These are phyloP conservation scores for Sugiyamaella grinbergsii DNA, from an alignment of 1,139 yeast species.

Conservation along the genomic window DNA sequence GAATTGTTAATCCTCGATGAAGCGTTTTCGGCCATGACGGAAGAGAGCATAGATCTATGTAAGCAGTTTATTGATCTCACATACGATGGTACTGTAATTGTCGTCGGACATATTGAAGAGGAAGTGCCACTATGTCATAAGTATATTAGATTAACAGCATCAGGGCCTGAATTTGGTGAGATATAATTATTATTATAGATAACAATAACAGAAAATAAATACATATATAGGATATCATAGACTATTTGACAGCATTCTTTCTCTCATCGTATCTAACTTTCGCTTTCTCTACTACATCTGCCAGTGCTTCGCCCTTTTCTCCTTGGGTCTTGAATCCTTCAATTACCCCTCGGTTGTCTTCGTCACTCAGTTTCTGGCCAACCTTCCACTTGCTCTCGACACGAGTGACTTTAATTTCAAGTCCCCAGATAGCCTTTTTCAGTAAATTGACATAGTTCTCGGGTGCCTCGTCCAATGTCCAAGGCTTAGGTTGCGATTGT, in stretches of 20 bases:
- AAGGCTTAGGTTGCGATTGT: constrained; percentile 44
- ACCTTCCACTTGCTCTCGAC: constrained; percentile 62
- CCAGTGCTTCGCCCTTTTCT: constrained; percentile 17
- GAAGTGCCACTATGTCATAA: constrained; percentile 63
- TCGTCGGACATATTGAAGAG: constrained; percentile 73
- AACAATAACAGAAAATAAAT: not conserved
- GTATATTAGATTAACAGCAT: constrained; percentile 45
- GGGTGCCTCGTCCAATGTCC: constrained; percentile 66
- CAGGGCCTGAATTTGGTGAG: constrained; percentile 19
- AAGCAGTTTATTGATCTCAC: constrained; percentile 59
- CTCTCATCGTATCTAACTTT: constrained; percentile 21
- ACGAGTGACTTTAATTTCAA: constrained; percentile 55
- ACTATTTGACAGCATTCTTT: constrained; percentile 1
- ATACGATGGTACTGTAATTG: constrained; percentile 68
- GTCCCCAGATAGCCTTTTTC: constrained; percentile 61
- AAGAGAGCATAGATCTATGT: constrained; percentile 62
- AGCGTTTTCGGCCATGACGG: constrained; percentile 90
- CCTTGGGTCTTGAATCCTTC: constrained; percentile 44
- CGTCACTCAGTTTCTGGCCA: constrained; percentile 53
- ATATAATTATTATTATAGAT: not conserved
- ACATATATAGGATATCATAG: not conserved
- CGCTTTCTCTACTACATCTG: constrained; percentile 14
- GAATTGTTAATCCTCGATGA: constrained; percentile 81
- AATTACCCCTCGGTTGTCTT: constrained; percentile 57
- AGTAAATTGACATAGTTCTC: constrained; percentile 49